Percentiles rank a stretch among this genome's conserved stretches.
Conservation (phyloP, 192 early-diverging fungal species). For the Funneliformis mosseae region DNA sequence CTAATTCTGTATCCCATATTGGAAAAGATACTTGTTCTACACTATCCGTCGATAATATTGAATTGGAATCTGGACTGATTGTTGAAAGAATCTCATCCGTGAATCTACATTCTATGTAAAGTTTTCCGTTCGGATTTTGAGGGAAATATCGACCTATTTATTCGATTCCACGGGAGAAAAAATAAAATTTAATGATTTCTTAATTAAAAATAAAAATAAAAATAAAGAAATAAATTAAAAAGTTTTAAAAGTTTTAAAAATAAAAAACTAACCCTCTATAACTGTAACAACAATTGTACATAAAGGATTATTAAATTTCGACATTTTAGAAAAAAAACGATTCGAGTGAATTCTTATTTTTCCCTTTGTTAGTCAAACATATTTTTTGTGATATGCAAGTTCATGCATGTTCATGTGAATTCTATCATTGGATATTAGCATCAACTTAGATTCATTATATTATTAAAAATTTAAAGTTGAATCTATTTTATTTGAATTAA, state of each 20-base stretch:
- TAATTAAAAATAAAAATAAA: background rate
- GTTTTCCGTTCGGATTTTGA: conserved; percentile 43
- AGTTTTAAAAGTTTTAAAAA: background rate
- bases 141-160: conserved; percentile 45
- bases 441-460: too few species aligned
- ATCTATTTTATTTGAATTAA: too few species aligned
- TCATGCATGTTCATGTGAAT: too few species aligned
- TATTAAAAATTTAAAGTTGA: too few species aligned
- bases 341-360: background rate
- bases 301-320: conserved; percentile 36
- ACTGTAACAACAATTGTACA: conserved; percentile 48
- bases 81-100: conserved; percentile 50
- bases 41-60: conserved; percentile 44
- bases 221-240: background rate
- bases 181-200: background rate
- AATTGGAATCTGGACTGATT: conserved; percentile 45
- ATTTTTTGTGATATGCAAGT: too few species aligned
- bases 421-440: too few species aligned
- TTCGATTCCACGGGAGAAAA: background rate
- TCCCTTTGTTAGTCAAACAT: too few species aligned
- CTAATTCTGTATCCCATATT: conserved; percentile 51
- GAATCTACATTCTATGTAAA: conserved; percentile 48
- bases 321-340: background rate
- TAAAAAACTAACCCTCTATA: conserved; percentile 37
- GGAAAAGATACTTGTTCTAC: conserved; percentile 49